These are phyloP conservation scores for Silene coronaria DNA, from an alignment of 179 eudicot species.

Conservation along the genomic window DNA sequence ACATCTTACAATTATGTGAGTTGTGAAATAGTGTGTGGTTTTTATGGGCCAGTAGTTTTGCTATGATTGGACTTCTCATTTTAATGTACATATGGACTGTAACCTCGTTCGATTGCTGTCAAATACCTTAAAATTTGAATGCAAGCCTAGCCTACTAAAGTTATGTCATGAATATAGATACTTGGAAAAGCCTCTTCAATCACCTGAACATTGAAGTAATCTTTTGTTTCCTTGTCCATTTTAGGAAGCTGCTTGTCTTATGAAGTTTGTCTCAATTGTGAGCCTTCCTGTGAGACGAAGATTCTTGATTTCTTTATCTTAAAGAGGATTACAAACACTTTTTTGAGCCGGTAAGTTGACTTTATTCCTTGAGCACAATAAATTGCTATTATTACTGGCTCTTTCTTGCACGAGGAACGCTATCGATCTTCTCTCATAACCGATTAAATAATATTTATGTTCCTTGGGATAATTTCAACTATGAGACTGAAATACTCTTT, in stretches of 20 bases:
- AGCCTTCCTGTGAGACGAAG: neutral
- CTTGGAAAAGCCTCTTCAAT: conserved; percentile 16
- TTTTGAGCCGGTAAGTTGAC: conserved; percentile 1
- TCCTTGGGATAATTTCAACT: too few relatives aligned
- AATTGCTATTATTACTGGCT: neutral
- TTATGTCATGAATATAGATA: neutral
- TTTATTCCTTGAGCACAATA: neutral
- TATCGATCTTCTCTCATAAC: too few relatives aligned
- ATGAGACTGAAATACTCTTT: too few relatives aligned
- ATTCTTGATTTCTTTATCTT: conserved; percentile 4
- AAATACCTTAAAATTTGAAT: neutral
- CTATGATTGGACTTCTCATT: conserved; percentile 19
- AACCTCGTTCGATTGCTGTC: neutral
- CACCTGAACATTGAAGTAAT: neutral
- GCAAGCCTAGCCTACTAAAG: neutral
- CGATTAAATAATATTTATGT: too few relatives aligned
- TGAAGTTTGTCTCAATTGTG: conserved; percentile 4
- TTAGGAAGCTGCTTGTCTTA: conserved; percentile 14
- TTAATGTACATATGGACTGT: conserved; percentile 1
- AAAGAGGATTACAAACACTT: neutral
- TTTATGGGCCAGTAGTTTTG: neutral
- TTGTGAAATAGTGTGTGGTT: neutral
- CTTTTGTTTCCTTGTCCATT: conserved; percentile 13
- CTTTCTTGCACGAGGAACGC: neutral
- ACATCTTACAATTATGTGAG: neutral